A percentile compares a stretch with the other conserved stretches of the same genome.
Evolutionary conservation across 768 basidiomycete species (phyloP).

Genomic region (Thelephora aurantiotincta): DNA sequence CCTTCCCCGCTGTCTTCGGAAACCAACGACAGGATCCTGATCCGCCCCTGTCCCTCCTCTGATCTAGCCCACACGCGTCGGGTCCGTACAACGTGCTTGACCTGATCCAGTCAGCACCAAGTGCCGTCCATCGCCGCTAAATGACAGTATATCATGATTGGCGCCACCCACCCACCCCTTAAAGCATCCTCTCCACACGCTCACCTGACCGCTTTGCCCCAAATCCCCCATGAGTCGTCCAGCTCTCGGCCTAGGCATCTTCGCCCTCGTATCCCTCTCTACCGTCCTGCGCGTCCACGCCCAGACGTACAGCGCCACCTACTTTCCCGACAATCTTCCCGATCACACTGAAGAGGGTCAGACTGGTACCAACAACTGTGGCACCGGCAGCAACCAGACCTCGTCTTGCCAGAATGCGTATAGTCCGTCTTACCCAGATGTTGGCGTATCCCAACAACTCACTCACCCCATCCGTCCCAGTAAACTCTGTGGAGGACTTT

Average conservation of each 20-base stretch:
- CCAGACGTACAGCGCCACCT: constrained; percentile 30
- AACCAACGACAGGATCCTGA: too few relatives aligned
- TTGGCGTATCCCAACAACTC: not conserved
- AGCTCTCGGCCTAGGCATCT: constrained; percentile 2
- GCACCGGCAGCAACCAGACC: constrained; percentile 34
- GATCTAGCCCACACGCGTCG: too few relatives aligned
- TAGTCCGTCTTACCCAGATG: constrained; percentile 22
- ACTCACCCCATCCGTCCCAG: constrained; percentile 14
- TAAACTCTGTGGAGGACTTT: constrained; percentile 46
- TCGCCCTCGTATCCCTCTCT: constrained; percentile 4
- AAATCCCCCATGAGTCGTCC: not conserved
- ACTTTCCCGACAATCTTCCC: constrained; percentile 34
- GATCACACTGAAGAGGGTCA: constrained; percentile 41
- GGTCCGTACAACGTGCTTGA: too few relatives aligned
- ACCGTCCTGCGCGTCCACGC: constrained; percentile 8
- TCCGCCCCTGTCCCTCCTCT: too few relatives aligned
- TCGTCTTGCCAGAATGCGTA: constrained; percentile 58
- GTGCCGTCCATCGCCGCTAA: too few relatives aligned
- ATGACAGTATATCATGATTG: too few relatives aligned
- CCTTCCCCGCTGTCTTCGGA: too few relatives aligned
- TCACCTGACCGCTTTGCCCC: too few relatives aligned
- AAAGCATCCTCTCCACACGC: too few relatives aligned
- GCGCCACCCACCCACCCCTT: too few relatives aligned
- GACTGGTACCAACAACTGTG: constrained; percentile 52
- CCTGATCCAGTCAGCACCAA: too few relatives aligned